Evolutionary conservation across 2,329 filamentous ascomycete species (phyloP).

Genomic region (Lachnellula hyalina): DNA sequence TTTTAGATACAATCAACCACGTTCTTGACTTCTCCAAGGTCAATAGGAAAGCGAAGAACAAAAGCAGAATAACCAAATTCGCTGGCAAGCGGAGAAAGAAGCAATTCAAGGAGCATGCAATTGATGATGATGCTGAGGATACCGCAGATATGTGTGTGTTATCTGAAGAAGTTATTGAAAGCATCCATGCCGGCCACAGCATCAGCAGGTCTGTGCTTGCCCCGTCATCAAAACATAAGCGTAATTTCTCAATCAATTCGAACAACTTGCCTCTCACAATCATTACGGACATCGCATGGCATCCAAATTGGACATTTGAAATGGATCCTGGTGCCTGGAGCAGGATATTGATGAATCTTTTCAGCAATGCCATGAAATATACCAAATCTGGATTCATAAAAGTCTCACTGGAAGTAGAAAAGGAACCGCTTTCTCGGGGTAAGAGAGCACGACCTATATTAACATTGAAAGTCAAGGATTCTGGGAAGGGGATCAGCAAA

Average conservation of each 20-base stretch:
- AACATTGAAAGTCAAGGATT: conserved; percentile 50
- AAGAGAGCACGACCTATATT: conserved; percentile 18
- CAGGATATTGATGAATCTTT: conserved; percentile 54
- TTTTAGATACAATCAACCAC: conserved; percentile 50
- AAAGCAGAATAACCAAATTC: conserved; percentile 16
- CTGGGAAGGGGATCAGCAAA: conserved; percentile 58
- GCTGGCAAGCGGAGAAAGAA: conserved; percentile 6
- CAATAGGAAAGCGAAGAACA: conserved; percentile 33
- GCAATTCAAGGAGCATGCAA: conserved; percentile 5
- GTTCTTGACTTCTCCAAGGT: conserved; percentile 52
- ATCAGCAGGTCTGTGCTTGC: conserved; percentile 21
- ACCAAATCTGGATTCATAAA: conserved; percentile 48
- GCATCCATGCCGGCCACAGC: conserved; percentile 26
- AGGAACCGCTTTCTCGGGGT: conserved; percentile 14
- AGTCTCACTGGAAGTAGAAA: conserved; percentile 34
- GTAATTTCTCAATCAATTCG: conserved; percentile 8
- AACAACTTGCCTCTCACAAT: conserved; percentile 35
- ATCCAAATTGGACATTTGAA: conserved; percentile 46
- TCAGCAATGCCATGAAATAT: conserved; percentile 60
- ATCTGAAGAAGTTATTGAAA: conserved; percentile 30
- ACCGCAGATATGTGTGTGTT: conserved; percentile 25
- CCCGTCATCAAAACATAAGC: conserved; percentile 20
- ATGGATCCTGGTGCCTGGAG: conserved; percentile 49
- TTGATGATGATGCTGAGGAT: conserved; percentile 17
- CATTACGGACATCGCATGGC: conserved; percentile 46